phyloP scores from a whole-genome alignment of 2,329 filamentous ascomycete genomes.

The Fusarium anthophilum region DNA sequence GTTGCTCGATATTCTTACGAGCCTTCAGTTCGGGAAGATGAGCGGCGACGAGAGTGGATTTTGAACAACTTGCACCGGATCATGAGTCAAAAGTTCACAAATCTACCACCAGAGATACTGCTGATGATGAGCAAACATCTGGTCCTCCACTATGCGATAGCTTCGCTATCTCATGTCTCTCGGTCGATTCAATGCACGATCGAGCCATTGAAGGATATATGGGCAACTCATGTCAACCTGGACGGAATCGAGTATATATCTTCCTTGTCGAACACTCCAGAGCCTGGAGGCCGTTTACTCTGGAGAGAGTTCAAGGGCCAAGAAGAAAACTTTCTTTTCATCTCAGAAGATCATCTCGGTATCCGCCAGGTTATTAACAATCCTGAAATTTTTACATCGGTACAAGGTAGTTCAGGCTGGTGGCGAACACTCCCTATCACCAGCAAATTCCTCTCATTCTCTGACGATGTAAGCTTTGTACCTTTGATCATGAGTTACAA shows the following conservation, averaged over 20 bases:
- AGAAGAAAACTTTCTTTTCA: background rate
- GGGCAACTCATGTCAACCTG: conserved; percentile 15
- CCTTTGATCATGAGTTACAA: too few species aligned
- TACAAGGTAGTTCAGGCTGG: background rate
- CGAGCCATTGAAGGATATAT: conserved; percentile 8
- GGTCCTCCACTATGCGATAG: conserved; percentile 11
- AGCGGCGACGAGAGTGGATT: conserved; percentile 10
- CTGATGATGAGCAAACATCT: conserved; percentile 3
- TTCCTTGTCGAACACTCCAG: conserved; percentile 11
- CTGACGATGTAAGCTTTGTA: conserved; percentile 10
- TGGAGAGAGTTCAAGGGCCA: background rate
- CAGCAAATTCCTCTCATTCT: background rate
- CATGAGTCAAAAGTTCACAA: background rate
- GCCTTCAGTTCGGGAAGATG: conserved; percentile 1
- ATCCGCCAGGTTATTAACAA: conserved; percentile 11
- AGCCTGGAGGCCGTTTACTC: background rate
- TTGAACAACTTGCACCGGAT: background rate
- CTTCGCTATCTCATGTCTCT: background rate
- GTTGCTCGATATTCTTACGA: conserved; percentile 21
- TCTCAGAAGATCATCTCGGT: conserved; percentile 27
- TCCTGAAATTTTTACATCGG: background rate
- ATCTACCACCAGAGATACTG: conserved; percentile 12
- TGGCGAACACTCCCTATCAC: conserved; percentile 19
- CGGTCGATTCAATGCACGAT: background rate
- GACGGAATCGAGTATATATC: conserved; percentile 22